Evolutionary conservation across 176 grass and related monocot species (phyloP), one percentile per base, ranked within the genome.

Genomic region (Saccharum officinarum): DNA sequence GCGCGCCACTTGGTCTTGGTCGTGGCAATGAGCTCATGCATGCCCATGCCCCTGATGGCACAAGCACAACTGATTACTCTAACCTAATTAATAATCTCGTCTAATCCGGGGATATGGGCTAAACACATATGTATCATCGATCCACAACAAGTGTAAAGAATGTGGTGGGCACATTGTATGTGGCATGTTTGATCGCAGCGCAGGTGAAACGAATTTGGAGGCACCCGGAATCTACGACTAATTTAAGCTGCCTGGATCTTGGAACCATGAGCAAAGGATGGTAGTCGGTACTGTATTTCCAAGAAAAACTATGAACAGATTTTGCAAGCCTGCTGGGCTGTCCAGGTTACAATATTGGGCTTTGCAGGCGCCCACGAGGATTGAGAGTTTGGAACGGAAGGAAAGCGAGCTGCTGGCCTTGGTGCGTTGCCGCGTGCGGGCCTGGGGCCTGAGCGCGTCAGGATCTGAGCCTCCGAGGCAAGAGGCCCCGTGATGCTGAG

Each of bases 141-240:
- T 18, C 5, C 25, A 8, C 7, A 18, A 4, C 12, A 22, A 20
- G 30, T 4, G 9, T 61, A 44, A 69, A 70, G 62, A 76, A 84
- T 89, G 79, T 73, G 84, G 34, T 65, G 83, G 88, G 38, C 69
- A 80, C 77, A 23, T 60, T 85, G 77, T 36, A 44, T 40, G 69
- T 66, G 84, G 66, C 79, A 57, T 78, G 88, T 45, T 44, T 42
- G 22, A 57, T 79, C 67, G 37, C 10, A 79, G 79, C 67, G 37
- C 10, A 79, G 79, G 84, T 73, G 64, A 71, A 62, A 39, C 78
- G 89, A 64, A 93, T 87, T 62, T 68, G 71, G 69, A 36, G 38
- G 62, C 70, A 73, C 17, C 14, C 15, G 36, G 67, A 80, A 82
- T 73, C 66, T 25, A 50, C 23, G 2, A 17, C 3, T 45, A 62